Conservation (phyloP, 2,329 filamentous ascomycete genomes). For the Iodosphaeria phyllophila region DNA sequence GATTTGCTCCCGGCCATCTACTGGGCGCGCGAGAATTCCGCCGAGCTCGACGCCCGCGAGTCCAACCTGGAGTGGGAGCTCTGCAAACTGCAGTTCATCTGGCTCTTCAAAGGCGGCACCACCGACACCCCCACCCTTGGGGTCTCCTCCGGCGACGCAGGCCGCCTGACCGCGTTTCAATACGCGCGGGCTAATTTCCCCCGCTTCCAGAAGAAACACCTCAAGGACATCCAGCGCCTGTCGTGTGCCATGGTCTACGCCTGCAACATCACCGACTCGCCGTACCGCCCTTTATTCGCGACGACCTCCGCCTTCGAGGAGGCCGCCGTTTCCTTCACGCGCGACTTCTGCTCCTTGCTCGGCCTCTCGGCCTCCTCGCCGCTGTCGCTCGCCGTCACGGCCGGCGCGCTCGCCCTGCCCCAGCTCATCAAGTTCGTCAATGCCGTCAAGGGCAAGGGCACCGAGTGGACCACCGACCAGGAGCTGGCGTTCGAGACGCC, state of each 20-base stretch:
- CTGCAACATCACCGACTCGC: constrained; percentile 55
- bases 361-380: constrained; percentile 83
- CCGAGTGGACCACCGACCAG: constrained; percentile 84
- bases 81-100: constrained; percentile 74
- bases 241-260: constrained; percentile 65
- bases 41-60: constrained; percentile 56
- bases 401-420: constrained; percentile 79
- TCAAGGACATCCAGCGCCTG: constrained; percentile 64
- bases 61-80: constrained; percentile 94
- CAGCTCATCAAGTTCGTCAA: constrained; percentile 73
- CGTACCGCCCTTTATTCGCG: constrained; percentile 64
- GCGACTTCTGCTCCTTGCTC: constrained; percentile 85
- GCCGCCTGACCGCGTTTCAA: constrained; percentile 44
- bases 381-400: constrained; percentile 80
- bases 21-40: constrained; percentile 62
- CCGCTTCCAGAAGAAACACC: constrained; percentile 56
- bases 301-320: constrained; percentile 63
- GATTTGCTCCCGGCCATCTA: constrained; percentile 70
- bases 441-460: constrained; percentile 75
- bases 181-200: constrained; percentile 64
- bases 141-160: no score
- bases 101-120: constrained; percentile 58
- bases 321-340: constrained; percentile 70
- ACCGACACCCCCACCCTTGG: constrained; percentile 24
- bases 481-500: constrained; percentile 69